phyloP scores from a whole-genome alignment of 345 rosid genomes.

The Lepidium sativum region DNA sequence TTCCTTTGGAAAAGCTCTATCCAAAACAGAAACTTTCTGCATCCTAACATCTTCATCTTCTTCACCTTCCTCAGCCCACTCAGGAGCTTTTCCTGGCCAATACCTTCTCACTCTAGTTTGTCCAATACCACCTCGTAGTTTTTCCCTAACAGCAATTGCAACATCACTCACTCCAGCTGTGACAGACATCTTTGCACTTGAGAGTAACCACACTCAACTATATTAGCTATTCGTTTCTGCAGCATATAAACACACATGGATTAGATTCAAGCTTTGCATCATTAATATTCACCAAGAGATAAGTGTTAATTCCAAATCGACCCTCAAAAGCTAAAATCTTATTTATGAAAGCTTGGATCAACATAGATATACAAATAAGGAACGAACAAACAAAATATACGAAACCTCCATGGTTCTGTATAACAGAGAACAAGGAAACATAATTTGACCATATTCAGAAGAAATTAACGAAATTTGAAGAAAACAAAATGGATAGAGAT shows the following conservation, averaged over 20 bases:
- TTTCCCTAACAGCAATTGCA: conserved; percentile 46
- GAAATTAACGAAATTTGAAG: not conserved
- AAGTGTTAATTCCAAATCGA: no score
- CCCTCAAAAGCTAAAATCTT: no score
- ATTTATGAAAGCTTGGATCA: not conserved
- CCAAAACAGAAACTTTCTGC: conserved; percentile 32
- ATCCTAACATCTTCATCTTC: conserved; percentile 44
- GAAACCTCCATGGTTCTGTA: not conserved
- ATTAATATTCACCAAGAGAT: no score
- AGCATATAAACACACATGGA: no score
- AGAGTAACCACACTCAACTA: not conserved
- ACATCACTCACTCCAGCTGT: conserved; percentile 52
- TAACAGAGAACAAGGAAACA: not conserved
- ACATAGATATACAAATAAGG: not conserved
- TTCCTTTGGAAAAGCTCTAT: conserved; percentile 35
- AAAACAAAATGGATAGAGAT: no score
- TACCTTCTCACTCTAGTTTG: conserved; percentile 51
- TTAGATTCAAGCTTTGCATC: no score
- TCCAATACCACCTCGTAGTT: conserved; percentile 48
- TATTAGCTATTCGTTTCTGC: no score
- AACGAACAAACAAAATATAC: not conserved
- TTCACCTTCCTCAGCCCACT: conserved; percentile 48
- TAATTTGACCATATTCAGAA: not conserved
- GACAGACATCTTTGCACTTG: conserved; percentile 39
- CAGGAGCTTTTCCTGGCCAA: conserved; percentile 64